These are phyloP conservation scores for Bipolaris oryzae DNA, from an alignment of 2,329 filamentous ascomycete genomes.

Conservation along the genomic window DNA sequence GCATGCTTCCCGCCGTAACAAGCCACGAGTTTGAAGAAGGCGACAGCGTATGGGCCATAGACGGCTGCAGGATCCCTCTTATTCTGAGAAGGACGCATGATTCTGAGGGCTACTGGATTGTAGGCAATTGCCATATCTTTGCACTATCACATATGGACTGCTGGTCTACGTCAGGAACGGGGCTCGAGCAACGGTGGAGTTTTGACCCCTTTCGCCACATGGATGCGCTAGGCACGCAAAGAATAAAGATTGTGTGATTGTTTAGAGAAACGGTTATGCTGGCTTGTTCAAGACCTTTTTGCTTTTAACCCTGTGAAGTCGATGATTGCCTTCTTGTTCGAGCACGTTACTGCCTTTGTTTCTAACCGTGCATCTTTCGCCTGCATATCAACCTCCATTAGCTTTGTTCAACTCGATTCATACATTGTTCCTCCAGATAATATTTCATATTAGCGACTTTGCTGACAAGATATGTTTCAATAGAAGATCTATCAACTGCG, in stretches of 20 bases:
- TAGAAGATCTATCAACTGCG: too few species aligned
- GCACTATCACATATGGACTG: conserved; percentile 18
- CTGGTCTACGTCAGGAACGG: conserved; percentile 13
- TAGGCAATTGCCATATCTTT: conserved; percentile 16
- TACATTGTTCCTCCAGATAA: too few species aligned
- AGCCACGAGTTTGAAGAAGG: conserved; percentile 8
- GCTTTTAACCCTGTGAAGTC: background rate
- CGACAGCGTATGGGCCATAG: conserved; percentile 19
- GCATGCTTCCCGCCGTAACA: conserved; percentile 11
- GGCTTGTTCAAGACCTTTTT: background rate
- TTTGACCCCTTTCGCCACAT: conserved; percentile 21
- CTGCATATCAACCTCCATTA: too few species aligned
- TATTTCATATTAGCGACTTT: too few species aligned
- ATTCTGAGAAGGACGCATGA: conserved; percentile 7
- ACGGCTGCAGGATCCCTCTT: conserved; percentile 14
- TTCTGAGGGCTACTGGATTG: conserved; percentile 6
- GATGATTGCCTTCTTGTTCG: background rate
- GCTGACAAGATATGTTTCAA: too few species aligned
- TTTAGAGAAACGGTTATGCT: background rate
- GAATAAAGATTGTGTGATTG: conserved; percentile 10
- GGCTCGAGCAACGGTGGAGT: conserved; percentile 14
- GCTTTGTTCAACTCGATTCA: too few species aligned
- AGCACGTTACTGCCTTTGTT: background rate
- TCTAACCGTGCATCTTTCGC: too few species aligned
- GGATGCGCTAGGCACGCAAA: conserved; percentile 13